A percentile compares a stretch with the other conserved stretches of the same genome.
Evolutionary conservation across 805 yeast genomes (phyloP).

Genomic region (Cyberlindnera mycetangii): DNA sequence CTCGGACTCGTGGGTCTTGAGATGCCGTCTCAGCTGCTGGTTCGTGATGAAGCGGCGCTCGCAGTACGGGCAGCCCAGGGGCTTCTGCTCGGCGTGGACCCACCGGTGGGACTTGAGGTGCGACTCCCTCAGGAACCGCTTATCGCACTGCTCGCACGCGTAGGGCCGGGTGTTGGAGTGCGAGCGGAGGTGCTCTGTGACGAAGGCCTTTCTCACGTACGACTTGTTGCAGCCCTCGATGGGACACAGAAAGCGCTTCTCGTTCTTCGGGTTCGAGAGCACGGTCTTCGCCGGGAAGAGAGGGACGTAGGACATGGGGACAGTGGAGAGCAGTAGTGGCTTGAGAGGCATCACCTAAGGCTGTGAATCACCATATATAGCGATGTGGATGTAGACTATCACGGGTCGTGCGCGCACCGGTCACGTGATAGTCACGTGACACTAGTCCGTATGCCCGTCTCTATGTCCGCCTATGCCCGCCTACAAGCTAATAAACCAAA

Average conservation of each 20-base stretch:
- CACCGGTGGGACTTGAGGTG: constrained; percentile 72
- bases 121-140: constrained; percentile 64
- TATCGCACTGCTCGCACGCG: constrained; percentile 55
- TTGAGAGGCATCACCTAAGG: no score
- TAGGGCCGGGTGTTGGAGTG: constrained; percentile 78
- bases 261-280: constrained; percentile 10
- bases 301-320: background rate
- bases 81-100: constrained; percentile 58
- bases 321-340: background rate
- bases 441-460: no score
- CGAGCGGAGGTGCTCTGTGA: constrained; percentile 62
- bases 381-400: background rate
- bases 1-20: constrained; percentile 28
- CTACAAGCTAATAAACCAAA: no score
- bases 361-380: no score
- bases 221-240: constrained; percentile 47
- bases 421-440: no score
- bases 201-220: constrained; percentile 50
- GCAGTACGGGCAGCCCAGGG: constrained; percentile 52
- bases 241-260: constrained; percentile 44
- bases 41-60: constrained; percentile 56
- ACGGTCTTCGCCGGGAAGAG: background rate
- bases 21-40: constrained; percentile 59
- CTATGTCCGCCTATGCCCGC: no score
- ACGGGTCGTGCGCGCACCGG: background rate